Base-by-base conservation (phyloP, 139 green algal genomes). In the Volvox reticuliferus region DNA sequence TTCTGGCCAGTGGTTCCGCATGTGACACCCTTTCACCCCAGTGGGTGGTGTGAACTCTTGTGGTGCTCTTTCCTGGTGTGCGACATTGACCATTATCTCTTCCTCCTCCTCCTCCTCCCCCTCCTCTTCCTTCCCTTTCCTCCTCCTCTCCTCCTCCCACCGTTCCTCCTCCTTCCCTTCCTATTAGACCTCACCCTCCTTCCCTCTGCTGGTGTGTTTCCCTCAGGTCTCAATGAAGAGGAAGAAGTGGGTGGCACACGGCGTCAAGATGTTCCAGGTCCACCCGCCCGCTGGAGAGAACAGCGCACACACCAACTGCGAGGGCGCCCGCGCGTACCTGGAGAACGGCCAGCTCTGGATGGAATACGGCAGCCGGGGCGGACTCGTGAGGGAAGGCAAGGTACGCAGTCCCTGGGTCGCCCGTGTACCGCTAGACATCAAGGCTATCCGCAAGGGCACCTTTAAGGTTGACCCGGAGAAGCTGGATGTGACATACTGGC, bases 401-500 rank as follows among this genome's bases (percentile, higher is more conserved):
- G 3, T 55, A 50, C 69, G 18, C 24, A 37, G 82, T 26, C 85
- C 85, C 1, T 89, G 85, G 85, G 68, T 89, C 19, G 85, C 44
- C 6, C 69, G 69, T 3, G 12, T 44, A 19, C 85, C 85, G 0
- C n/a, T 89, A 17, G 85, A 89, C 69, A n/a, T 82, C 69, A 71
- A 71, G 32, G 82, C 85, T 1, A 37, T 89, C 22, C 85, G 69
- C 69, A 82, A 82, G 69, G 69, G 69, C 69, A 12, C 2, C 21
- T 89, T 79, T 13, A 20, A 50, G 37, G 2, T 71, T 0, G n/a
- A 89, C n/a, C 69, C 37, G 0, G 17, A 14, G 1, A 28, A 75
- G n/a, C 69, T 89, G 85, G 69, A 89, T 16, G 69, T 82, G 28
- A 89, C 85, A 1, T 88, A 81, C 83, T 88, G 83, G 83, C 63